These are phyloP conservation scores for Venturiaceae sp. DNA, from an alignment of 2,329 filamentous ascomycete genomes.

Conservation along the genomic window DNA sequence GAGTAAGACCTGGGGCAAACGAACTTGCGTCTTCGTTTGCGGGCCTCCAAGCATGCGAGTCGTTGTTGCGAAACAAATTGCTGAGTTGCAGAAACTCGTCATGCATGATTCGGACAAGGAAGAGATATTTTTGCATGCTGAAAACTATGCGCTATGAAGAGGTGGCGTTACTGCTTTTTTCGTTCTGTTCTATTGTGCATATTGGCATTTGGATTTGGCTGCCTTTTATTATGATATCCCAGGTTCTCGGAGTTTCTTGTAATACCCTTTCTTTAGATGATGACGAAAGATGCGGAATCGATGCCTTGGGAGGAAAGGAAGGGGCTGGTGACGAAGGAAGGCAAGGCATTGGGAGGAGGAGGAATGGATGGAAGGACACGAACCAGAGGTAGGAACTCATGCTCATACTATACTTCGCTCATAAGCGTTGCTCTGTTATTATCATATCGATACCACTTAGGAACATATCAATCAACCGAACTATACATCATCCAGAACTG, in stretches of 20 bases:
- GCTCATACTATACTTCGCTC: not conserved
- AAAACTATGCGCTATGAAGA: constrained; percentile 78
- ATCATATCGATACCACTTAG: not conserved
- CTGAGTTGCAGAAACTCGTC: constrained; percentile 70
- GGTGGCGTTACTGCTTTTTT: not conserved
- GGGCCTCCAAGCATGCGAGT: constrained; percentile 80
- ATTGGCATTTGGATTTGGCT: not conserved
- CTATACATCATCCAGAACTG: not conserved
- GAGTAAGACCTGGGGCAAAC: constrained; percentile 66
- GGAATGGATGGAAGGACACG: not conserved
- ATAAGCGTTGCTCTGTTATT: not conserved
- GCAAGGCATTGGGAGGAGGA: not conserved
- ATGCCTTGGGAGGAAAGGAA: not conserved
- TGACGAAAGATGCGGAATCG: not conserved
- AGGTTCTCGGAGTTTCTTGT: not conserved
- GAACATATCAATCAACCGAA: not conserved
- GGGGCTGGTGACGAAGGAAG: not conserved
- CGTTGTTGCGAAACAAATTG: constrained; percentile 79
- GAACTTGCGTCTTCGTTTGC: constrained; percentile 88
- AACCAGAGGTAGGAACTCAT: not conserved
- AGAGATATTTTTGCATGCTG: constrained; percentile 88
- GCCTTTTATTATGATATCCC: not conserved
- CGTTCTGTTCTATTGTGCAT: not conserved
- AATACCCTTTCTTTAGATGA: not conserved
- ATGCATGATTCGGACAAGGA: constrained; percentile 47